Base-by-base conservation (phyloP, 225 moss, liverwort and hornwort species). In the Neckera pumila region DNA sequence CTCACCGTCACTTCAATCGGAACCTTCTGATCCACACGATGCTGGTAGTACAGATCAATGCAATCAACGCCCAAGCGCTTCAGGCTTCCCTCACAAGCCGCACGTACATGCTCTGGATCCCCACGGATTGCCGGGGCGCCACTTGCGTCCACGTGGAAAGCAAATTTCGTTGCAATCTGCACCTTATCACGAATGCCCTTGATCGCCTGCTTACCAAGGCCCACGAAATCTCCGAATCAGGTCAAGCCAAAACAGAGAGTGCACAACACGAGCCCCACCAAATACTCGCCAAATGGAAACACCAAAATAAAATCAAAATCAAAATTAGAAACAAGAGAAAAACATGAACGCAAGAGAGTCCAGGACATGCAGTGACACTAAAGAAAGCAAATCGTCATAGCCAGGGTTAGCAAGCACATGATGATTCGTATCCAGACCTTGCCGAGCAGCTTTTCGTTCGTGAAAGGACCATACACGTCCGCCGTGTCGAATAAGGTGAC, bases 1-100 rank as follows among this genome's bases (percentile, higher is more conserved):
- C 95, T 92, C 81, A 96, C 96, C 43, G 95, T 95, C 80, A 96
- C 82, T 91, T 96, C 96, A 65, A 96, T 96, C 11, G 96, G 96
- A 69, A 93, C 91, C 36, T 47, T 90, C 23, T 75, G 61, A 73
- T 96, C 96, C 82, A 95, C 92, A 78, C 96, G 93, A 80, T 96
- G 96, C 92, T 93, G 94, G 88, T 96, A 96, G 89, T 93, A 96
- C 33, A 96, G 85, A 80, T 96, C 96, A 76, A 96, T 94, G 87
- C 64, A 95, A 61, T 96, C 95, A 38, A 96, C 60, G 67, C 89
- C 96, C 90, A 96, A 89, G 53, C 96, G 94, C 83, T 93, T 92
- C 79, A 96, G 74, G 49, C 96, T 95, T 59, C 81, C 95, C 76
- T 93, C 95, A 58, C 94, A 84, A 53, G 90, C 65, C n/a, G 89